phyloP scores from a whole-genome alignment of 768 basidiomycete species.

The Phanerodontia chrysosporium region DNA sequence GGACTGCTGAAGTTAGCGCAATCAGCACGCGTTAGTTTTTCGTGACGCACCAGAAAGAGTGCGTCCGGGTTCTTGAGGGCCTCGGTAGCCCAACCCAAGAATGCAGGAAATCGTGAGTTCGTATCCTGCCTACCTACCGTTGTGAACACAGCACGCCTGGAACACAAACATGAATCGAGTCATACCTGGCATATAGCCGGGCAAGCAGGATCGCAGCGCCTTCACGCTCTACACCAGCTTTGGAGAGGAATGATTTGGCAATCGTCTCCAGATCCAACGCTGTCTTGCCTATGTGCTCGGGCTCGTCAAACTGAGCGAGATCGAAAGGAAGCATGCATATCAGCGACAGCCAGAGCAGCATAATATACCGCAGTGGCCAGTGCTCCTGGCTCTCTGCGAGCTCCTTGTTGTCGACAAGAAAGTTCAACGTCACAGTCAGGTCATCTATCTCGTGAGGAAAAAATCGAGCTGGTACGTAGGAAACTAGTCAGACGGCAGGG shows the following conservation, averaged over 20 bases:
- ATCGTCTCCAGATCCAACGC: conserved; percentile 51
- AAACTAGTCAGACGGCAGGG: neutral
- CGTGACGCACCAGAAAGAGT: conserved; percentile 45
- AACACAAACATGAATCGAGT: neutral
- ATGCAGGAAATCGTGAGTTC: conserved; percentile 41
- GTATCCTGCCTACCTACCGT: conserved; percentile 51
- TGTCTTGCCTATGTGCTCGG: conserved; percentile 46
- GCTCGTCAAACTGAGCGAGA: conserved; percentile 78
- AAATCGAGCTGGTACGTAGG: conserved; percentile 69
- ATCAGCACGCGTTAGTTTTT: neutral
- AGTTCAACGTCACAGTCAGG: conserved; percentile 68
- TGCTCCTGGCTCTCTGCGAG: conserved; percentile 39
- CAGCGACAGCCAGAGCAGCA: conserved; percentile 91
- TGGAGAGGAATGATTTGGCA: conserved; percentile 53
- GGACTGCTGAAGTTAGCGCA: conserved; percentile 35
- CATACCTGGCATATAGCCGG: conserved; percentile 74
- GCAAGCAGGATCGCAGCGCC: conserved; percentile 80
- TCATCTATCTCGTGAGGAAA: conserved; percentile 92
- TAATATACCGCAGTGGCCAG: conserved; percentile 82
- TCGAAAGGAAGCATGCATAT: conserved; percentile 94
- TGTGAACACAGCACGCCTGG: conserved; percentile 10
- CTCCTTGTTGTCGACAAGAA: conserved; percentile 47
- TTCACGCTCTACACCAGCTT: conserved; percentile 81
- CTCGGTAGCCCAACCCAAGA: conserved; percentile 46
- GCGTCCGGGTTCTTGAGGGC: conserved; percentile 37